A percentile compares a stretch with the other conserved stretches of the same genome.
These are phyloP conservation scores for Chrysanthemum seticuspe DNA, from an alignment of 129 eudicot genomes.

Conservation along the genomic window DNA sequence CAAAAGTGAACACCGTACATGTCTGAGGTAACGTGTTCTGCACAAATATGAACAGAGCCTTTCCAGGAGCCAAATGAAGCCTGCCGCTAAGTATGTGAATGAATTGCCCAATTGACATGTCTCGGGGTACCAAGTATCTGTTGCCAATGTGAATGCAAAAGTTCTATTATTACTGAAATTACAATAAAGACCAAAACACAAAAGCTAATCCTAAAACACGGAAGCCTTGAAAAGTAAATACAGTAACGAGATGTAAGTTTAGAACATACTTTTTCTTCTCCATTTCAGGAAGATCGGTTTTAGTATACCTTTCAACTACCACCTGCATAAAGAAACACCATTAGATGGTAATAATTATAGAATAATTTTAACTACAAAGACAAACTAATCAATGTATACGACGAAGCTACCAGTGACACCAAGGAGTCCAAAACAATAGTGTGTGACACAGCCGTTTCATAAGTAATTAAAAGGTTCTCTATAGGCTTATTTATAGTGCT, in stretches of 20 bases:
- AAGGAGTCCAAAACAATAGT: too few species aligned
- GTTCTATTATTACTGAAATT: too few species aligned
- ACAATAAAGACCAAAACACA: not conserved
- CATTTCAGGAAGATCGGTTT: slow-evolving; percentile 91
- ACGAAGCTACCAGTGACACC: too few species aligned
- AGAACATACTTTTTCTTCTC: slow-evolving; percentile 86
- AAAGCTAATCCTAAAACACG: not conserved
- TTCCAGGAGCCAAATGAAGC: slow-evolving; percentile 81
- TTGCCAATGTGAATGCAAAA: not conserved
- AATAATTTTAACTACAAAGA: too few species aligned
- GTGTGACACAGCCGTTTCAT: too few species aligned
- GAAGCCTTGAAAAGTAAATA: not conserved
- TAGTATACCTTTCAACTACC: slow-evolving; percentile 78
- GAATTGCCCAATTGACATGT: slow-evolving; percentile 87
- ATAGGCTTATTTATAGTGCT: too few species aligned
- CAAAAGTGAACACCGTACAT: slow-evolving; percentile 48
- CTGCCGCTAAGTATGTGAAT: slow-evolving; percentile 71
- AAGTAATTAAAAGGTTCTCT: too few species aligned
- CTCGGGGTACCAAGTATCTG: slow-evolving; percentile 88
- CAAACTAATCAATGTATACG: too few species aligned
- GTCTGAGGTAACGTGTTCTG: slow-evolving; percentile 85
- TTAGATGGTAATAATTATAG: not conserved
- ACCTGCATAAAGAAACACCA: slow-evolving; percentile 45
- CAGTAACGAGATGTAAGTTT: not conserved
- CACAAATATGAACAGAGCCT: slow-evolving; percentile 86